Evolutionary conservation across 768 basidiomycete genomes (phyloP).

Genomic region (Auricularia sp.): DNA sequence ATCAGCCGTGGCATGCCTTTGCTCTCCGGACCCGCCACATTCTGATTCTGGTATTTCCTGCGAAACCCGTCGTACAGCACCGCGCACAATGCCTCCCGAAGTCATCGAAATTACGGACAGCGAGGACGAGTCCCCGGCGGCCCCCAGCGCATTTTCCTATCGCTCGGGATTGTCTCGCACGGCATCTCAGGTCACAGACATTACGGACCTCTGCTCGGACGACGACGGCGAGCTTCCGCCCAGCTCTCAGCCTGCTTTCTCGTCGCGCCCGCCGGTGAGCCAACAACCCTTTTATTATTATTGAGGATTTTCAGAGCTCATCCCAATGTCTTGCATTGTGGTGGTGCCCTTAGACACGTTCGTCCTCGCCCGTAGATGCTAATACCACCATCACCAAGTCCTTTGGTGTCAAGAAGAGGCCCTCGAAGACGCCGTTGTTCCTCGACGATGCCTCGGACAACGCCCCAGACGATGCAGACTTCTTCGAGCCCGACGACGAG

Average conservation of each 20-base stretch:
- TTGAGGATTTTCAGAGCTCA: not conserved
- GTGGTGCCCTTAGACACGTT: not conserved
- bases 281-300: not conserved
- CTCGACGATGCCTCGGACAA: not conserved
- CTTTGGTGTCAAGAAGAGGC: no score
- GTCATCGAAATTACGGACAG: no score
- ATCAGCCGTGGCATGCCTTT: no score
- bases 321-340: not conserved
- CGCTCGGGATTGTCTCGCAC: not conserved
- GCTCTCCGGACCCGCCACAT: no score
- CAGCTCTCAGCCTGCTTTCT: not conserved
- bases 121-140: not conserved
- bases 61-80: no score
- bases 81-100: no score
- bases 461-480: not conserved
- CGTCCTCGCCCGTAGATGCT: no score
- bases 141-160: not conserved
- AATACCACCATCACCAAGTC: no score
- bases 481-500: not conserved
- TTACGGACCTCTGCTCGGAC: not conserved
- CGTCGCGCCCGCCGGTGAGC: not conserved
- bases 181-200: not conserved
- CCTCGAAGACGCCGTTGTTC: no score
- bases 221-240: not conserved
- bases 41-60: no score